Base-by-base conservation (phyloP, 352 stramenopile genomes). In the Globisporangium yorkense region DNA sequence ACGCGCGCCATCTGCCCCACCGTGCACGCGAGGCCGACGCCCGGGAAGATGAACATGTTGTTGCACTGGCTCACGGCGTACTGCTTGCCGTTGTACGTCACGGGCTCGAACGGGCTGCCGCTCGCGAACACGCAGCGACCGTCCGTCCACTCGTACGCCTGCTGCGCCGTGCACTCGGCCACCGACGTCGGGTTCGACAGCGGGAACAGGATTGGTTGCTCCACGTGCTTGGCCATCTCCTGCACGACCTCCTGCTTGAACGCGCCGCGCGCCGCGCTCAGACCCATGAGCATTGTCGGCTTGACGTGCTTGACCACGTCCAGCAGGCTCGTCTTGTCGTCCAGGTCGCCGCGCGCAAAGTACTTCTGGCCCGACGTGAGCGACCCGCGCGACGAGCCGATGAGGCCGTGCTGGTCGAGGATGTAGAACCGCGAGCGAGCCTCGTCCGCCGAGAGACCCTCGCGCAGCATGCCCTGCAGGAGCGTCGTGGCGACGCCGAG, bases 1-100 rank as follows among this genome's bases (percentile, higher is more conserved):
- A 96, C 83, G 49, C 83, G 79, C 27, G 66, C 75, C 20, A 81
- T 66, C 54, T 88, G 80, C 58, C 84, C 88, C 12, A 98, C 72
- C 4, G 93, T 88, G 20, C 88, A 89, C 20, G 91, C 96, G 5
- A 99, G 81, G 39, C 95, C 96, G 46, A 99, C 72, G 46, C 89
- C 97, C 35, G 96, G 96, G 78, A 99, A 99, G 64, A 99, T 96
- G 70, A 98, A 99, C 85, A 98, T 96, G 72, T 98, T 98, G 86
- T 98, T 98, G 69, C 87, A 92, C 71, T 97, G 91, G 60, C 80
- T 91, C 64, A 91, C 75, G 29, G 70, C 65, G 70, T 93, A 89
- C 56, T 74, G 59, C 55, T 82, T 81, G 43, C 92, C 95, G 51
- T 97, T 81, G 66, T 81, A 92, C 59, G 82, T 58, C 21, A 99